Evolutionary conservation across 352 stramenopile species (phyloP).

Genomic region (Pythium coloratum): DNA sequence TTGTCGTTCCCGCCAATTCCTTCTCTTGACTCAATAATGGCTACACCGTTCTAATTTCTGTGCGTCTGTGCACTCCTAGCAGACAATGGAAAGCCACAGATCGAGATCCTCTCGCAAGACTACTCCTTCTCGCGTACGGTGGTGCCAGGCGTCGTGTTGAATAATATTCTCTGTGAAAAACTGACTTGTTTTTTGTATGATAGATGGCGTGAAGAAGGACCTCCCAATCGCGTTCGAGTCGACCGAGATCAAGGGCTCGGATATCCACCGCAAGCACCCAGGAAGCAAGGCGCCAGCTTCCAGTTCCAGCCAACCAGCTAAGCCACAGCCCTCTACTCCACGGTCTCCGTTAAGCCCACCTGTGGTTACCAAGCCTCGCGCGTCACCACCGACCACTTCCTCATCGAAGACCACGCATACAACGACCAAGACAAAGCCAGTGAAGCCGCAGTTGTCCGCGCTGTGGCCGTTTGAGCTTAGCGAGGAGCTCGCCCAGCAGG

Average conservation of each 20-base stretch:
- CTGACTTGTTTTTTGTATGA: neutral
- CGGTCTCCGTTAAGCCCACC: neutral
- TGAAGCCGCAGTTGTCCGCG: slow-evolving; percentile 31
- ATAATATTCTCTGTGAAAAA: neutral
- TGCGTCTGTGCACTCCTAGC: neutral
- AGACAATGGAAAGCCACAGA: slow-evolving; percentile 9
- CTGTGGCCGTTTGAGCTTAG: slow-evolving; percentile 47
- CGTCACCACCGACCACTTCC: neutral
- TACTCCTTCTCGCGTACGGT: slow-evolving; percentile 62
- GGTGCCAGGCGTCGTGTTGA: neutral
- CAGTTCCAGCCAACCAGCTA: neutral
- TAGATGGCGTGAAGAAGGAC: slow-evolving; percentile 45
- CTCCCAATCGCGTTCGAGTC: slow-evolving; percentile 52
- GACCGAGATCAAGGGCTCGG: slow-evolving; percentile 55
- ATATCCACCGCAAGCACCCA: slow-evolving; percentile 28
- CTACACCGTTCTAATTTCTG: neutral
- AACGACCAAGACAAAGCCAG: slow-evolving; percentile 16
- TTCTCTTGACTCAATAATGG: neutral
- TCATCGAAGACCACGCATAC: neutral
- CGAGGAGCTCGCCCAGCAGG: slow-evolving; percentile 55
- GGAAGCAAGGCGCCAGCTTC: neutral
- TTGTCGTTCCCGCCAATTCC: neutral
- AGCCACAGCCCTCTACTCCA: neutral
- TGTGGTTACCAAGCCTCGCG: neutral
- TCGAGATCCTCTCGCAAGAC: slow-evolving; percentile 69